Percentiles rank a stretch among this genome's conserved stretches.
phyloP scores from a whole-genome alignment of 140 eudicot species.

The Senecio squalidus region DNA sequence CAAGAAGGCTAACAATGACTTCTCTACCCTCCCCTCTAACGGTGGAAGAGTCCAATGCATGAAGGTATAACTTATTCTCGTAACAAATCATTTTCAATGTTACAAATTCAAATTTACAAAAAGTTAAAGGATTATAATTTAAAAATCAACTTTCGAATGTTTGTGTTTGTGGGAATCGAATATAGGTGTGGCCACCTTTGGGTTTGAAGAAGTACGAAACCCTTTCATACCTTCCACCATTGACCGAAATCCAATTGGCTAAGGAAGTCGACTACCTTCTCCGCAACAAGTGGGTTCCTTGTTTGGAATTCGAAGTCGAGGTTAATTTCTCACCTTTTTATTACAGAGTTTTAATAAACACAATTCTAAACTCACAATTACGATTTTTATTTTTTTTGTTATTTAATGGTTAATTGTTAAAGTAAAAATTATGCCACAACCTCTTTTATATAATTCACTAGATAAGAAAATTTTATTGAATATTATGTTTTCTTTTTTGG shows the following conservation, averaged over 20 bases:
- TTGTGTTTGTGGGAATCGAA: background rate
- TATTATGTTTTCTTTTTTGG: background rate
- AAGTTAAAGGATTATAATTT: background rate
- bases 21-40: slow-evolving; percentile 43
- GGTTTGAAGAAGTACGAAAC: slow-evolving; percentile 47
- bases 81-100: too few species aligned
- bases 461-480: too few species aligned
- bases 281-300: slow-evolving; percentile 57
- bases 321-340: background rate
- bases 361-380: background rate
- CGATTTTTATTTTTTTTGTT: too few species aligned
- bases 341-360: background rate
- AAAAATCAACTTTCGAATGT: background rate
- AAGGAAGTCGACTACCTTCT: slow-evolving; percentile 66
- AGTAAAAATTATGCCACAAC: too few species aligned
- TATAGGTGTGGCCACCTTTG: slow-evolving; percentile 44
- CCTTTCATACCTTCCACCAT: slow-evolving; percentile 48
- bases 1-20: slow-evolving; percentile 31
- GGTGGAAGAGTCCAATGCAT: slow-evolving; percentile 48
- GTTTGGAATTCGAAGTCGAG: slow-evolving; percentile 62
- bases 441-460: too few species aligned
- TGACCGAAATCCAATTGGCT: slow-evolving; percentile 22
- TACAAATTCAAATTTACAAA: too few species aligned
- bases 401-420: too few species aligned
- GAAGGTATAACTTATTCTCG: slow-evolving; percentile 25